Evolutionary conservation across 2,329 filamentous ascomycete species (phyloP), one percentile per base, ranked within the genome.

Genomic region (Bipolaris oryzae): DNA sequence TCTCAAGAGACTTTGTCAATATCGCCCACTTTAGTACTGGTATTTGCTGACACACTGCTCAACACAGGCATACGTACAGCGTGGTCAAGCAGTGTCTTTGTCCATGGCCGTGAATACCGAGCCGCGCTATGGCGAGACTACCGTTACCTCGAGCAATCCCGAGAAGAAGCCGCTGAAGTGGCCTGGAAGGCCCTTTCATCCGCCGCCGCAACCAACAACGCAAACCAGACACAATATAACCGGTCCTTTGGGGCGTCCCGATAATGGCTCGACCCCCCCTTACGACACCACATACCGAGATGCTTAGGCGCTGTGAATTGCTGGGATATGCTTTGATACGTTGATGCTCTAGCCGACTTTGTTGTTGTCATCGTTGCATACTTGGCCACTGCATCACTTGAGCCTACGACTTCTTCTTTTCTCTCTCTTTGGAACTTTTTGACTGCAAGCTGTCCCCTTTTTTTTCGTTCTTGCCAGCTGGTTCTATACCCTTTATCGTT

Each of bases 111-210:
- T 50, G 72, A 75, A 57, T 75, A 70, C 50, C 59, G 71, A 61
- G 72, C 72, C 7, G 62, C 67, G 33, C 64, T 75, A 34, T 75
- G 72, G 72, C 69, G 73, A 62, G 73, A 75, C 54, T 74, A 74
- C 50, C 70, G 72, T 34, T 75, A 66, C 59, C 70, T 75, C 53
- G 71, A 72, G 44, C 73, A 74, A 47, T 75, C 70, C 50, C 71
- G 71, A 53, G 73, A 75, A 64, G 73, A 75, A 46, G 73, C 73
- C 21, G 73, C 73, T 42, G 72, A 75, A 50, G 63, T 74, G 7
- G 73, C 73, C 3, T 73, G 68, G 67, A 74, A 72, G 52, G 60
- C 70, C 18, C 61, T 74, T 57, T 65, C 50, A 11, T 53, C 61
- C 16, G 44, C 56, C 15, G 46, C 68, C 13, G 52, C 58, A 33